phyloP scores from a whole-genome alignment of 192 early-diverging fungal species.

The Mortierella hygrophila region DNA sequence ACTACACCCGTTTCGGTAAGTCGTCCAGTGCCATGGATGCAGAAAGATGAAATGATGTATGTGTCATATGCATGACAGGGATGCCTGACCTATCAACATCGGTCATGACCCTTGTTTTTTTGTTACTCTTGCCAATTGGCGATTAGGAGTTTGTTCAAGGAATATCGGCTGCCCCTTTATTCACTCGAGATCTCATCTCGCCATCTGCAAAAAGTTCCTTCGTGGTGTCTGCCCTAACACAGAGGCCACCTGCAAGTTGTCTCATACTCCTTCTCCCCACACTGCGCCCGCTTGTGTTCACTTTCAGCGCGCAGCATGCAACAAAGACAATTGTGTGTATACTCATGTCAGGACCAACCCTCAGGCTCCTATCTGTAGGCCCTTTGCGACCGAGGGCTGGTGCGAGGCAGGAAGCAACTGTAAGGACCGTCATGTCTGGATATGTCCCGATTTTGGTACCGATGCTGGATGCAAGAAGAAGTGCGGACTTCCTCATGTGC shows the following conservation, averaged over 20 bases:
- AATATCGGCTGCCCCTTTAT: constrained; percentile 55
- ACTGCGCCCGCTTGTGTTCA: constrained; percentile 73
- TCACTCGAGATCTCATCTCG: constrained; percentile 62
- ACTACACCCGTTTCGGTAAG: constrained; percentile 55
- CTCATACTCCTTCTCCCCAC: constrained; percentile 69
- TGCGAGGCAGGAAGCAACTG: constrained; percentile 71
- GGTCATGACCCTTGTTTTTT: constrained; percentile 5
- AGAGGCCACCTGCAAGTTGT: constrained; percentile 55
- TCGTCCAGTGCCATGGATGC: neutral
- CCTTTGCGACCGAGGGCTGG: constrained; percentile 73
- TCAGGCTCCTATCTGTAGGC: constrained; percentile 72
- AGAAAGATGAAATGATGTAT: neutral
- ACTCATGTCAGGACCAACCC: constrained; percentile 68
- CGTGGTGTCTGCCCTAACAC: constrained; percentile 60
- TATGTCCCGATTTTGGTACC: constrained; percentile 79
- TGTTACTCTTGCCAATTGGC: neutral
- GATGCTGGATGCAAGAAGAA: constrained; percentile 68
- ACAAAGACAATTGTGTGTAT: constrained; percentile 66
- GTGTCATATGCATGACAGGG: neutral
- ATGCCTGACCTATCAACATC: neutral
- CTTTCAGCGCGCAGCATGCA: constrained; percentile 74
- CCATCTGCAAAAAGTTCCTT: constrained; percentile 66
- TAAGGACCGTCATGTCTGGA: constrained; percentile 72
- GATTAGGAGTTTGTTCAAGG: constrained; percentile 55
- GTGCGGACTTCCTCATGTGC: constrained; percentile 74